Percentiles rank a stretch among this genome's conserved stretches.
Conservation (phyloP, 352 stramenopile genomes). For the Plasmopara muralis region DNA sequence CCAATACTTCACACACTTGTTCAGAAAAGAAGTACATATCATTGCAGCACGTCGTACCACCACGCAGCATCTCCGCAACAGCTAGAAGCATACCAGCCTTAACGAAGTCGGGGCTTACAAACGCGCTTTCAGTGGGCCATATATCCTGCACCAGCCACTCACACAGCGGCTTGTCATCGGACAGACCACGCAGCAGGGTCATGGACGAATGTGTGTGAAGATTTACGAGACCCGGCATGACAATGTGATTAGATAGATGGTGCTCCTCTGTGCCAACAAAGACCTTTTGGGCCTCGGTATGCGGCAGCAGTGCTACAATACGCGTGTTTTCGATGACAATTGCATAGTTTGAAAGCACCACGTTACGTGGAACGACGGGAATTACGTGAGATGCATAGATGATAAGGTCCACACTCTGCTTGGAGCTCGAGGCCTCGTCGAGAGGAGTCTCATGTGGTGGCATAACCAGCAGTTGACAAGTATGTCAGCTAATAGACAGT, state of each 20-base stretch:
- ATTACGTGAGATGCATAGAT: constrained; percentile 75
- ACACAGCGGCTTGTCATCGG: constrained; percentile 81
- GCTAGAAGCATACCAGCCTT: constrained; percentile 65
- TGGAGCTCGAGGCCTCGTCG: constrained; percentile 7
- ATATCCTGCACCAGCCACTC: constrained; percentile 84
- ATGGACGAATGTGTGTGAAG: constrained; percentile 84
- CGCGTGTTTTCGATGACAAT: constrained; percentile 58
- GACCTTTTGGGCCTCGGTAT: constrained; percentile 35
- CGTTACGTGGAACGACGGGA: constrained; percentile 66
- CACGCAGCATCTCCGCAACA: constrained; percentile 84
- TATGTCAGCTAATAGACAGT: too few species aligned
- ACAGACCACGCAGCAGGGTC: constrained; percentile 77
- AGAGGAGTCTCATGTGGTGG: constrained; percentile 16
- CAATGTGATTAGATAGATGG: constrained; percentile 57
- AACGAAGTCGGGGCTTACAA: constrained; percentile 69
- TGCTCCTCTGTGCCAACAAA: constrained; percentile 40
- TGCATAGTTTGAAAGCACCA: constrained; percentile 67
- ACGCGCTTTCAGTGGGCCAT: constrained; percentile 77
- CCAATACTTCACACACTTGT: constrained; percentile 43
- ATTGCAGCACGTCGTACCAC: constrained; percentile 85
- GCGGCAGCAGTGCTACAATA: constrained; percentile 75
- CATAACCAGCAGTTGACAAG: constrained; percentile 8
- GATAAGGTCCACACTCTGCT: constrained; percentile 53
- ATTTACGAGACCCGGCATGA: constrained; percentile 84
- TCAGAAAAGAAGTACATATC: constrained; percentile 90